Evolutionary conservation across 177 flowering plant species (phyloP).

Genomic region (Tripterygium wilfordii): DNA sequence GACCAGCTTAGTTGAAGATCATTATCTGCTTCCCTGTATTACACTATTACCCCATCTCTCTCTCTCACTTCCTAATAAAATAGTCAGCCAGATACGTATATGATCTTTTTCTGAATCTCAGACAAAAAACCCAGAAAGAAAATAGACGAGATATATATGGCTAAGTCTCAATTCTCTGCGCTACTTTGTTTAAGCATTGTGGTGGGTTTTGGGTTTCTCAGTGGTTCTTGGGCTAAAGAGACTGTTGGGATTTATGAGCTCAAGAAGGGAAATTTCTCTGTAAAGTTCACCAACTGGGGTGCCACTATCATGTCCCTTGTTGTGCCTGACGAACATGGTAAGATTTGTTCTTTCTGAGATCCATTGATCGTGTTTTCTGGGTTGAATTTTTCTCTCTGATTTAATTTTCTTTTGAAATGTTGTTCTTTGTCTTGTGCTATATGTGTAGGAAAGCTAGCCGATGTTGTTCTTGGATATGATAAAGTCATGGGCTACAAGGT

Average conservation of each 20-base stretch:
- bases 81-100: too few relatives aligned
- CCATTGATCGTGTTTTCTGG: background rate
- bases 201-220: conserved; percentile 3
- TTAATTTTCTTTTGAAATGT: too few relatives aligned
- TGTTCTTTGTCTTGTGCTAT: background rate
- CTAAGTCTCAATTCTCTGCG: conserved; percentile 1
- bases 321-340: conserved; percentile 35
- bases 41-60: too few relatives aligned
- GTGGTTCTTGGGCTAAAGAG: too few relatives aligned
- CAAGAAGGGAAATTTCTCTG: conserved; percentile 24
- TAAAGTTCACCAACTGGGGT: conserved; percentile 35
- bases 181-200: background rate
- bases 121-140: too few relatives aligned
- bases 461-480: conserved; percentile 46
- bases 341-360: background rate
- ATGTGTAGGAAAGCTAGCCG: conserved; percentile 29
- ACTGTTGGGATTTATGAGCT: conserved; percentile 23
- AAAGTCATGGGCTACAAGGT: conserved; percentile 26
- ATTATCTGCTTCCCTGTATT: too few relatives aligned
- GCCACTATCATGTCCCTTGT: conserved; percentile 31
- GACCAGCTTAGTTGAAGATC: too few relatives aligned
- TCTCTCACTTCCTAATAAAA: too few relatives aligned
- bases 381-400: background rate
- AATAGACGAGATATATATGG: too few relatives aligned
- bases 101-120: too few relatives aligned